Base-by-base conservation (phyloP, 345 rosid genomes). In the Sisymbrium altissimum region DNA sequence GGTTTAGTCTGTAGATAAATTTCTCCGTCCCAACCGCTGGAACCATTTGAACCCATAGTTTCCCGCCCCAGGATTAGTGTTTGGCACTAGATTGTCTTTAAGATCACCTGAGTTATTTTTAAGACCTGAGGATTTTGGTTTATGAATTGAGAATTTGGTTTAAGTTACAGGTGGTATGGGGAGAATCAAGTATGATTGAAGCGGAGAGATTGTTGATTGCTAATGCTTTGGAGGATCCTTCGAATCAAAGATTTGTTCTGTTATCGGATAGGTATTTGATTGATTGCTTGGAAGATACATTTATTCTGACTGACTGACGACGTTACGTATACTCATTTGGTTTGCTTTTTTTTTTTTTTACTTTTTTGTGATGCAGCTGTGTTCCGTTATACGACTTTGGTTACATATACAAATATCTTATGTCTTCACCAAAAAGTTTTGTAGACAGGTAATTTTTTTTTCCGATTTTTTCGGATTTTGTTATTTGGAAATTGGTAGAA, bases 261-360 rank as follows among this genome's bases (percentile, higher is more conserved):
- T 87, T 95, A 32, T 95, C 97, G 54, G 99, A 95, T 78, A 95
- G 99, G n/a, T n/a, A n/a, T n/a, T n/a, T n/a, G n/a, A n/a, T n/a
- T n/a, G n/a, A n/a, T n/a, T n/a, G n/a, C n/a, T n/a, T n/a, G n/a
- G n/a, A n/a, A n/a, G n/a, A n/a, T n/a, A n/a, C n/a, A n/a, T n/a
- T n/a, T n/a, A n/a, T n/a, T n/a, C n/a, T n/a, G n/a, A n/a, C n/a
- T n/a, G n/a, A n/a, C n/a, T n/a, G n/a, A n/a, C n/a, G n/a, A n/a
- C n/a, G n/a, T n/a, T n/a, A n/a, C n/a, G n/a, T n/a, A n/a, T n/a
- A n/a, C n/a, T n/a, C n/a, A n/a, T n/a, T n/a, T n/a, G n/a, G n/a
- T n/a, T n/a, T n/a, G n/a, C n/a, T n/a, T n/a, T n/a, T n/a, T n/a
- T n/a, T n/a, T n/a, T n/a, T n/a, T n/a, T n/a, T n/a, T n/a, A n/a